These are phyloP conservation scores for Oryza australiensis DNA, from an alignment of 176 grass and related monocot genomes.

Conservation along the genomic window DNA sequence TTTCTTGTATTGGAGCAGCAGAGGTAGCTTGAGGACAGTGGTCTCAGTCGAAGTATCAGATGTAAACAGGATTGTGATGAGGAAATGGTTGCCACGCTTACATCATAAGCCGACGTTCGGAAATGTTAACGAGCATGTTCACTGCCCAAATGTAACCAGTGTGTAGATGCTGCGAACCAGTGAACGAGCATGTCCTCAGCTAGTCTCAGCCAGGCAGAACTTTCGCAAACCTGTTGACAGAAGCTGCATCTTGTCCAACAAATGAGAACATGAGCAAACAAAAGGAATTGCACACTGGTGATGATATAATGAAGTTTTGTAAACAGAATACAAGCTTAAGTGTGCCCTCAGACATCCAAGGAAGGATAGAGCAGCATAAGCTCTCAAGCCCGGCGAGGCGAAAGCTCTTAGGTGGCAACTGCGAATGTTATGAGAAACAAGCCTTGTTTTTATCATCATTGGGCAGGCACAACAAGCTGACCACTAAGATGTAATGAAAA, in stretches of 20 bases:
- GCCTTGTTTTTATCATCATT: constrained; percentile 24
- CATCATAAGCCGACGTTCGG: no score
- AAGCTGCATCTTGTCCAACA: background rate
- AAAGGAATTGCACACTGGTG: background rate
- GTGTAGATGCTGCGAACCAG: no score
- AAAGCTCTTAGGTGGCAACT: constrained; percentile 36
- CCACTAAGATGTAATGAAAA: background rate
- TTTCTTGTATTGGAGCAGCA: no score
- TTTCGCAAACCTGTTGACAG: background rate
- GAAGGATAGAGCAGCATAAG: background rate
- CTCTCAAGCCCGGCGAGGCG: constrained; percentile 26
- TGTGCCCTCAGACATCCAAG: constrained; percentile 12
- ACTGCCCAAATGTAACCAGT: no score
- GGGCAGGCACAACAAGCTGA: background rate
- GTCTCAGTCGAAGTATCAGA: no score
- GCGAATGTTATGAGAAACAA: constrained; percentile 39
- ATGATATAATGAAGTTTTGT: background rate
- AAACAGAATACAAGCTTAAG: background rate
- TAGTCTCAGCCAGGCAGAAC: background rate
- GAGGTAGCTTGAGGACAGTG: no score
- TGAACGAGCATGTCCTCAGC: no score
- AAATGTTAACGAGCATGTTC: no score
- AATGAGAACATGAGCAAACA: background rate
- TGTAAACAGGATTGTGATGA: no score
- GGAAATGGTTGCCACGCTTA: no score